Evolutionary conservation across 2,329 filamentous ascomycete species (phyloP), one percentile per base, ranked within the genome.

Genomic region (Scytalidium sp.): DNA sequence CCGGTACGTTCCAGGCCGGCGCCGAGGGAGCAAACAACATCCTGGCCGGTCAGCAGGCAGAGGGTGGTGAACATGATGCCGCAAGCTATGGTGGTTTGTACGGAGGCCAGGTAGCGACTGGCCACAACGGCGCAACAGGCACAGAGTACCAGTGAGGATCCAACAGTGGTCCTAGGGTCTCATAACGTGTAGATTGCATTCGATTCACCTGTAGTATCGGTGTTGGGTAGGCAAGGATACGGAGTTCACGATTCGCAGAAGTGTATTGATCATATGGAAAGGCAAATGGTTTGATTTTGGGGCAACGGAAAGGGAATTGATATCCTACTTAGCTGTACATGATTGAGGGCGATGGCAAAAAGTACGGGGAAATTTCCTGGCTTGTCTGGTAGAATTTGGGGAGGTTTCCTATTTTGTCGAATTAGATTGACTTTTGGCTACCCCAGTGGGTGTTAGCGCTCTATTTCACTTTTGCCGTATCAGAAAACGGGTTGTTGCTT

Each of bases 71-170:
- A 21, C 63, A 68, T 49, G 65, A 67, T 51, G 43, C 53, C 29
- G 53, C 67, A 42, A 67, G 69, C 9, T 70, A 69, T 44, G 68
- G 70, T 19, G 64, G 66, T 13, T 56, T 71, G 3, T 70, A 77
- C 47, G 71, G 67, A 23, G 78, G 75, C 55, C 71, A 72, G 54
- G 68, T 71, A n/a, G 76, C 81, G 58, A 63, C 72, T 29, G 76
- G 75, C 22, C 81, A 85, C 57, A 85, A 85, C 60, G 82, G 81
- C 32, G 70, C 79, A 32, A 52, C 59, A 41, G 58, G 61, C 32
- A n/a, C 32, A n/a, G 32, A 36, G 32, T 36, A 9, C 17, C 32
- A 36, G 32, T 36, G 32, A 36, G 17, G 15, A 36, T 13, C 17
- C 32, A 36, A 5, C 32, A n/a, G 32, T n/a, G 32, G 32, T 36